Percentiles rank a stretch among this genome's conserved stretches.
Evolutionary conservation across 2,329 filamentous ascomycete species (phyloP).

Genomic region (Sporothrix luriei): DNA sequence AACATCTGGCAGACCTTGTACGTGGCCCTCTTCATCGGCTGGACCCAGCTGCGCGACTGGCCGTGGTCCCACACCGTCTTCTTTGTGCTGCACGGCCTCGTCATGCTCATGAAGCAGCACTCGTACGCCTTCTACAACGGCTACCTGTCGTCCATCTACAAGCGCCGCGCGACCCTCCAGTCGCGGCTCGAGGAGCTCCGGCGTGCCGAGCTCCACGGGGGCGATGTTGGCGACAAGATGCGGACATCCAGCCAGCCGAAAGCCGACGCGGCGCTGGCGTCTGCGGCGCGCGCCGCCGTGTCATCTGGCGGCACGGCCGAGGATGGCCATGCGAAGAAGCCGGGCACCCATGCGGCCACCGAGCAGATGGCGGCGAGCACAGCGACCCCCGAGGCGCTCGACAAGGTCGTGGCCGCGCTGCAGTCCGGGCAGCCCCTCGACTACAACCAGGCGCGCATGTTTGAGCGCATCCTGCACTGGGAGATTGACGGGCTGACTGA

Average conservation of each 20-base stretch:
- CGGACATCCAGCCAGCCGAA: constrained; percentile 41
- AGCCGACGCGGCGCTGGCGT: constrained; percentile 41
- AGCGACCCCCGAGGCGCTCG: constrained; percentile 46
- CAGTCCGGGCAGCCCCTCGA: constrained; percentile 63
- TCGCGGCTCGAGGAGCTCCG: constrained; percentile 47
- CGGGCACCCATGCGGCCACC: background rate
- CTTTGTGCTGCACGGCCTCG: constrained; percentile 71
- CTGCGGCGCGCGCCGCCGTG: constrained; percentile 39
- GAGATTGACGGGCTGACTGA: constrained; percentile 67
- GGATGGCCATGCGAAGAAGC: background rate
- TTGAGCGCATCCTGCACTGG: constrained; percentile 65
- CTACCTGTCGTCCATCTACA: constrained; percentile 64
- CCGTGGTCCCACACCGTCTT: constrained; percentile 82
- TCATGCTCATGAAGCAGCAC: constrained; percentile 84
- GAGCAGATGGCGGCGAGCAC: constrained; percentile 9
- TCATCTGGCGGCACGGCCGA: background rate
- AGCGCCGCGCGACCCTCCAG: constrained; percentile 51
- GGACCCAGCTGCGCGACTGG: constrained; percentile 73
- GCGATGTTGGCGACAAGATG: background rate
- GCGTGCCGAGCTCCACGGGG: background rate
- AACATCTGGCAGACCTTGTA: constrained; percentile 72
- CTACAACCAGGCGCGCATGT: constrained; percentile 62
- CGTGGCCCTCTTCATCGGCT: constrained; percentile 62
- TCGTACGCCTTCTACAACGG: constrained; percentile 80
- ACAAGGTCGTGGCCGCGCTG: constrained; percentile 63